Evolutionary conservation across 78 protist species (phyloP), one percentile per base, ranked within the genome.

Genomic region (Dictyostelium purpureum): DNA sequence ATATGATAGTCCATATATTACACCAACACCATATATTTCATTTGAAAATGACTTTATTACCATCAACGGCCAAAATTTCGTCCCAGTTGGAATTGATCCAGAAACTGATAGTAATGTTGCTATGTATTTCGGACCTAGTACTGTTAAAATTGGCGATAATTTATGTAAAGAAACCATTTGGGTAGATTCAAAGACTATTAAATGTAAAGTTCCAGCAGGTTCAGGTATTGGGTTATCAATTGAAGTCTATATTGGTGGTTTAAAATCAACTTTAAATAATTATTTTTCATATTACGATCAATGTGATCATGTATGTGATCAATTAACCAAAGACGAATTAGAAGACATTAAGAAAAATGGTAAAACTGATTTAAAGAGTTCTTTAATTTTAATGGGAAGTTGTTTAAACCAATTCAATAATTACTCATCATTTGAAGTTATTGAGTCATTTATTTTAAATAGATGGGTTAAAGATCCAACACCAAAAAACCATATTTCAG

Each of bases 161-260:
- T 9, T 28, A 42, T 78, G 87, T 78, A 43, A 38, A 4, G 6
- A 31, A 5, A 28, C 61, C 3, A 37, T n/a, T 42, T 78, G 87
- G 87, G 40, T 78, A 1, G 74, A 78, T 43, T 16, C 26, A 6
- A 61, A 78, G 14, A 57, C n/a, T 28, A 40, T 78, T 1, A 61
- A 21, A n/a, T 78, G 87, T 78, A 35, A 78, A 24, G 69, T 43
- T 19, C 87, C 87, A 35, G 40, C 40, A 18, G 87, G 87, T 12
- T 19, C 70, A 2, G 87, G 87, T 26, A 63, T 24, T 10, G 52
- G 31, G 21, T 10, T 37, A 43, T 10, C 7, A n/a, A 78, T 78
- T 21, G 47, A 61, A 9, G 57, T 78, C 6, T 24, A 12, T 0
- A 57, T 78, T 43, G 87, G 74, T 28, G 38, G 19, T 11, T 57